Percentiles rank a stretch among this genome's conserved stretches.
These are phyloP conservation scores for Yamadazyma aaseri DNA, from an alignment of 1,139 yeast species.

Conservation along the genomic window DNA sequence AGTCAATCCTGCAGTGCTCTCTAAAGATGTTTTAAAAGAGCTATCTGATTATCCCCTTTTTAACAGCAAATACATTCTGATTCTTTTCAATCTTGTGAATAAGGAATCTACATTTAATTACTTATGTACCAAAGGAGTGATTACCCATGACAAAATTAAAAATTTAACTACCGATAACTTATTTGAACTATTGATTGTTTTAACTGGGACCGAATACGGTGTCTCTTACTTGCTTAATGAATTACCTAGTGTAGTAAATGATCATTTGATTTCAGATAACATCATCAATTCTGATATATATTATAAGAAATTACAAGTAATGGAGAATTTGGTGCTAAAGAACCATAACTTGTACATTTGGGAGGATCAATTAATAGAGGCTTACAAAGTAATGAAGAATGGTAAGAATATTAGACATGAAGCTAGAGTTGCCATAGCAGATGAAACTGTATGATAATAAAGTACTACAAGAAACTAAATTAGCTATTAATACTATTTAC, in stretches of 20 bases:
- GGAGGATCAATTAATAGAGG: slow-evolving; percentile 22
- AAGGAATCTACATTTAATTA: slow-evolving; percentile 19
- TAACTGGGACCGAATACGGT: slow-evolving; percentile 25
- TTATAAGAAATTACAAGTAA: slow-evolving; percentile 24
- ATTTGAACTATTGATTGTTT: slow-evolving; percentile 21
- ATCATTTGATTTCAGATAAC: slow-evolving; percentile 18
- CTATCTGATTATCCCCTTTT: slow-evolving; percentile 21
- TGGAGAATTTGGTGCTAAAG: slow-evolving; percentile 24
- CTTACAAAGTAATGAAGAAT: slow-evolving; percentile 27
- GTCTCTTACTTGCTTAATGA: slow-evolving; percentile 24
- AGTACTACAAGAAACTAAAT: too few species aligned
- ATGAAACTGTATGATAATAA: slow-evolving; percentile 19
- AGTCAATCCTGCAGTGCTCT: slow-evolving; percentile 23
- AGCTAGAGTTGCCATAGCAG: slow-evolving; percentile 30
- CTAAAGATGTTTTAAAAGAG: slow-evolving; percentile 17
- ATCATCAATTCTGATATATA: slow-evolving; percentile 26
- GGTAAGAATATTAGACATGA: slow-evolving; percentile 27
- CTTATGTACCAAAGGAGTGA: slow-evolving; percentile 15
- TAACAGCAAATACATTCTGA: slow-evolving; percentile 25
- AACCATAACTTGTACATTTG: slow-evolving; percentile 24
- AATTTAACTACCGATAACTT: slow-evolving; percentile 27
- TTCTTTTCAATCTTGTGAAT: slow-evolving; percentile 29
- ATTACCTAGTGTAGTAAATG: slow-evolving; percentile 27
- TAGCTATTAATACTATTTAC: too few species aligned
- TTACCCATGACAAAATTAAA: slow-evolving; percentile 20